Base-by-base conservation (phyloP, 140 eudicot genomes). In the Senecio squalidus region DNA sequence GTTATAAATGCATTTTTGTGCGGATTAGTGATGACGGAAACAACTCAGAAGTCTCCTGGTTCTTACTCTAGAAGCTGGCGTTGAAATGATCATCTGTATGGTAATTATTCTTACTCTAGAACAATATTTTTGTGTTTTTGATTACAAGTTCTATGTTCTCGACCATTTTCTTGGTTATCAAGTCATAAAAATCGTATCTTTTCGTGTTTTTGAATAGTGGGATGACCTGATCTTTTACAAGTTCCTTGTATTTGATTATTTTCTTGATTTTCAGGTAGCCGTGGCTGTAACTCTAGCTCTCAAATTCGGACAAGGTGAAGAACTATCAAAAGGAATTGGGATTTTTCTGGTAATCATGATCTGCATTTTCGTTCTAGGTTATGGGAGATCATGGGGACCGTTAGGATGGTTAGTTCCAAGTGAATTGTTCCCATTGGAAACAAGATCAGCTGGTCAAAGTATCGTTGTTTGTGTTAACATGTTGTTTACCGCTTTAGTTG, bases 341-440 rank as follows among this genome's bases (percentile, higher is more conserved):
- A 50, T 69, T 60, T 73, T 82, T 59, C 87, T 85, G 0, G 87
- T 85, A 53, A 48, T 74, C 5, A 54, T 73, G 77, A 82, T 90
- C 27, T 86, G 80, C 74, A 62, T 86, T 9, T 90, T 90, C 41
- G 95, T 90, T 16, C 74, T 90, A 49, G 98, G 84, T 2, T 90
- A 80, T 16, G 98, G 98, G 55, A 56, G 98, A 26, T 90, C 98
- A 1, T 90, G 98, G 98, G 98, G 98, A 5, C 98, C 98, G 0
- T 58, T 90, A 28, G 95, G 95, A 16, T 90, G 98, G 98, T 45
- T 90, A 36, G 98, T 90, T 5, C 95, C 98, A 4, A 90, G 95
- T 36, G 98, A 90, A 76, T 64, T 90, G 36, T 90, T 90, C 63
- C 98, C 98, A 2, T 60, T 90, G 34, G 98, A 90, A 70, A 90